Evolutionary conservation across 441 rosid genomes (phyloP).

Genomic region (Pelargonium citronellum): DNA sequence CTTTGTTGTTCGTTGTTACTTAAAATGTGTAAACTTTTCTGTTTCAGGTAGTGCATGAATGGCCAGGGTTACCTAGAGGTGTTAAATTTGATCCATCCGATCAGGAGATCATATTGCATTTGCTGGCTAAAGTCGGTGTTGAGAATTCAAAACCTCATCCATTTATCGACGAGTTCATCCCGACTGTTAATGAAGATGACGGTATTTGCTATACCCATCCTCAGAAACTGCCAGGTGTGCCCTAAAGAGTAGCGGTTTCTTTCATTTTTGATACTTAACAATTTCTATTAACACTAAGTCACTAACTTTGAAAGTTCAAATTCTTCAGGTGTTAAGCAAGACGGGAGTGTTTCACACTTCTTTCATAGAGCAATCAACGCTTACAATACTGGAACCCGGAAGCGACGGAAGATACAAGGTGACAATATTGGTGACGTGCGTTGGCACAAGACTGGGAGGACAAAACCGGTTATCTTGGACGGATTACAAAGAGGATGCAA

Average conservation of each 20-base stretch:
- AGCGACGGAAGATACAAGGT: conserved; percentile 81
- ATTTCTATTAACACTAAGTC: conserved; percentile 8
- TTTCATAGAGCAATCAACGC: conserved; percentile 89
- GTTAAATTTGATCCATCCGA: conserved; percentile 95
- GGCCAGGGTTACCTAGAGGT: conserved; percentile 92
- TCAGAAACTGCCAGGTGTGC: conserved; percentile 72
- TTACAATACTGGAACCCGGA: conserved; percentile 81
- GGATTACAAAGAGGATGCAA: conserved; percentile 80
- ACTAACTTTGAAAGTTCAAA: conserved; percentile 11
- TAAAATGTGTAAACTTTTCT: neutral
- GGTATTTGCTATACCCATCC: conserved; percentile 98
- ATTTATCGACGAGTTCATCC: conserved; percentile 73
- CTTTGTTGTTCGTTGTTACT: too few relatives aligned
- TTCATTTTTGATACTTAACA: conserved; percentile 10
- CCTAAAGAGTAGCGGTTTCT: conserved; percentile 8
- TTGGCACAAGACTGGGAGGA: conserved; percentile 94
- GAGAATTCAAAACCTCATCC: conserved; percentile 54
- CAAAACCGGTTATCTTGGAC: conserved; percentile 69
- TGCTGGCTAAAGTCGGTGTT: conserved; percentile 56
- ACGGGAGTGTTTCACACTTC: conserved; percentile 72
- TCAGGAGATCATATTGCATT: conserved; percentile 81
- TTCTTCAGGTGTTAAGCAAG: conserved; percentile 60
- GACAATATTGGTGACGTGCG: conserved; percentile 76
- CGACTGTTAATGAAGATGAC: conserved; percentile 66
- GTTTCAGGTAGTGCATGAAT: conserved; percentile 56